Evolutionary conservation across 352 stramenopile genomes (phyloP).

Genomic region (Pythium plurisporium): DNA sequence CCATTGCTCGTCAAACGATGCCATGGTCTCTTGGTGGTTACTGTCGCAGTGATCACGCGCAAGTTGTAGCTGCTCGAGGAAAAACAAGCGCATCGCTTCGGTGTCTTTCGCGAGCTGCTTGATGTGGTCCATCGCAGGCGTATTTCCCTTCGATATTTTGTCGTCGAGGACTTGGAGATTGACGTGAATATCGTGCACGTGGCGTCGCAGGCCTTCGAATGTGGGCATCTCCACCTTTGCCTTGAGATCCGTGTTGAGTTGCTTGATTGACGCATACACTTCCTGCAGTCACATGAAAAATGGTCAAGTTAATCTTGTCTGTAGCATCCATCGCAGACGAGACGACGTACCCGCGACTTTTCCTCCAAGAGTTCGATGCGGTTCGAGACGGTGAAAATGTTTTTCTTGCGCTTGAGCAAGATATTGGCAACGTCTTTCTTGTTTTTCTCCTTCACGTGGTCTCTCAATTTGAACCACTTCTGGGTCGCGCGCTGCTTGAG

Average conservation of each 20-base stretch:
- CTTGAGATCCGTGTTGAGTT: conserved; percentile 51
- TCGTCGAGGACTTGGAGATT: conserved; percentile 46
- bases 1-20: conserved; percentile 29
- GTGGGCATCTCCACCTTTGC: conserved; percentile 40
- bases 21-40: conserved; percentile 28
- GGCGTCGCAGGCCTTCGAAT: conserved; percentile 44
- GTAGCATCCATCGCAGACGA: neutral
- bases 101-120: conserved; percentile 39
- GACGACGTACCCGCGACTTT: conserved; percentile 40
- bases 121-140: conserved; percentile 40
- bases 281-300: conserved; percentile 20
- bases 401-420: conserved; percentile 75
- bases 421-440: conserved; percentile 76
- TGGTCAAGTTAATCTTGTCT: neutral
- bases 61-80: conserved; percentile 35
- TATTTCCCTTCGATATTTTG: conserved; percentile 31
- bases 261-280: conserved; percentile 59
- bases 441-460: conserved; percentile 71
- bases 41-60: conserved; percentile 27
- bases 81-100: conserved; percentile 22
- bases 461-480: conserved; percentile 71
- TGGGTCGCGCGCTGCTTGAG: conserved; percentile 56
- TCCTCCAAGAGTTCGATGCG: conserved; percentile 70
- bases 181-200: conserved; percentile 48
- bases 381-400: conserved; percentile 71